Percentiles rank a stretch among this genome's conserved stretches.
Conservation (phyloP, 2,329 filamentous ascomycete species). For the Ascochyta clinopodiicola region DNA sequence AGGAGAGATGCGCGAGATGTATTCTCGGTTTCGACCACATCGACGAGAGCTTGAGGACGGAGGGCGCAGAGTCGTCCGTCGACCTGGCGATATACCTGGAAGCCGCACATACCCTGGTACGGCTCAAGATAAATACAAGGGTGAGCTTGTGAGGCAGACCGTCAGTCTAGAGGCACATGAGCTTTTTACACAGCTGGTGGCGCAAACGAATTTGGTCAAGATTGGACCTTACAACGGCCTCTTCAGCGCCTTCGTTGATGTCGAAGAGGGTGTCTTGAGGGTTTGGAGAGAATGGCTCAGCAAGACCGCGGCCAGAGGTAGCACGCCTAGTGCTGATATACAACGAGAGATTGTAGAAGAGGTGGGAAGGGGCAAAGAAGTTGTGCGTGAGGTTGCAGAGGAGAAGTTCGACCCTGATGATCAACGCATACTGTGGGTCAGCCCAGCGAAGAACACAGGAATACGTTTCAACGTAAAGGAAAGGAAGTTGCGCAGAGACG, state of each 20-base stretch:
- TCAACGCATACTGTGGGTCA: constrained; percentile 70
- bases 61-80: constrained; percentile 43
- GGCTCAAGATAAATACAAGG: constrained; percentile 36
- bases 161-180: constrained; percentile 73
- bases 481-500: constrained; percentile 53
- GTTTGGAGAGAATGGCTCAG: constrained; percentile 77
- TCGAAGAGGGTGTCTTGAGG: constrained; percentile 72
- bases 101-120: constrained; percentile 49
- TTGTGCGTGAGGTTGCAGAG: constrained; percentile 19
- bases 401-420: constrained; percentile 22
- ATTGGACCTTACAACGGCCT: constrained; percentile 66
- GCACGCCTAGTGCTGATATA: constrained; percentile 18
- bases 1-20: constrained; percentile 63
- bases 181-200: constrained; percentile 76
- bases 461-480: constrained; percentile 70
- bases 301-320: constrained; percentile 43
- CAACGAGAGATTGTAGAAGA: constrained; percentile 31
- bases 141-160: constrained; percentile 62
- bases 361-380: constrained; percentile 31
- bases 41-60: constrained; percentile 59
- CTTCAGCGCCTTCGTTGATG: constrained; percentile 68
- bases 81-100: constrained; percentile 57
- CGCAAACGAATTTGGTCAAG: constrained; percentile 71
- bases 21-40: constrained; percentile 74
- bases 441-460: constrained; percentile 67